Evolutionary conservation across 2,329 filamentous ascomycete species (phyloP).

Genomic region (Davidsoniella neocaledoniae): DNA sequence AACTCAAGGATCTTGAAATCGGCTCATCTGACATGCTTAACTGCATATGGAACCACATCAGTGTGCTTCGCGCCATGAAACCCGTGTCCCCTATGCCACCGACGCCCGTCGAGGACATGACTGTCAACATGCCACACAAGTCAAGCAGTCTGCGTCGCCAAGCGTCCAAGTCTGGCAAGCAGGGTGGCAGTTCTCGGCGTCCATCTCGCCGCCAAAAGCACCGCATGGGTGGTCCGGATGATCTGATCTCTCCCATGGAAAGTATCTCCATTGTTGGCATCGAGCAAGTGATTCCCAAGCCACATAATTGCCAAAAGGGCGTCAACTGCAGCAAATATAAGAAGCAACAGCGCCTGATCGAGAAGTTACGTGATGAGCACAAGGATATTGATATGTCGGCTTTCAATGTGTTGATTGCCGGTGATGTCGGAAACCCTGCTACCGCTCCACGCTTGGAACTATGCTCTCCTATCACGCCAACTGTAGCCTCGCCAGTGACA

Average conservation of each 20-base stretch:
- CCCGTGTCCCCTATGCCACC: conserved; percentile 34
- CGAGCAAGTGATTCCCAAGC: conserved; percentile 72
- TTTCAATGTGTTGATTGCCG: conserved; percentile 59
- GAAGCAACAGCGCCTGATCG: conserved; percentile 62
- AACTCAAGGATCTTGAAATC: conserved; percentile 66
- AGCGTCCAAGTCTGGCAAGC: conserved; percentile 14
- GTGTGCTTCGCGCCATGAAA: conserved; percentile 43
- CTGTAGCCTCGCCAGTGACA: background rate
- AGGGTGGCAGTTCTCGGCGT: background rate
- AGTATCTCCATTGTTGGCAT: conserved; percentile 86
- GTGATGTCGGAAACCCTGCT: conserved; percentile 60
- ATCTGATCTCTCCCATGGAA: conserved; percentile 60
- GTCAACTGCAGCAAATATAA: conserved; percentile 71
- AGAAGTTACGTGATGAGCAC: conserved; percentile 58
- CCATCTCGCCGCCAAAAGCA: conserved; percentile 2
- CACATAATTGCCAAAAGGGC: conserved; percentile 71
- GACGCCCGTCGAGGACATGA: conserved; percentile 45
- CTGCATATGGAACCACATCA: conserved; percentile 65
- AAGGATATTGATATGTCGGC: conserved; percentile 38
- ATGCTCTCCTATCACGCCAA: conserved; percentile 11
- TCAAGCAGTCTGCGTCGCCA: conserved; percentile 15
- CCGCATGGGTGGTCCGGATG: conserved; percentile 25
- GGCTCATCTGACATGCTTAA: conserved; percentile 67
- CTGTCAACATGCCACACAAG: conserved; percentile 22
- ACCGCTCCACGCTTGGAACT: conserved; percentile 29